phyloP scores from a whole-genome alignment of 176 grass and related monocot species.

The Oryza meyeriana region DNA sequence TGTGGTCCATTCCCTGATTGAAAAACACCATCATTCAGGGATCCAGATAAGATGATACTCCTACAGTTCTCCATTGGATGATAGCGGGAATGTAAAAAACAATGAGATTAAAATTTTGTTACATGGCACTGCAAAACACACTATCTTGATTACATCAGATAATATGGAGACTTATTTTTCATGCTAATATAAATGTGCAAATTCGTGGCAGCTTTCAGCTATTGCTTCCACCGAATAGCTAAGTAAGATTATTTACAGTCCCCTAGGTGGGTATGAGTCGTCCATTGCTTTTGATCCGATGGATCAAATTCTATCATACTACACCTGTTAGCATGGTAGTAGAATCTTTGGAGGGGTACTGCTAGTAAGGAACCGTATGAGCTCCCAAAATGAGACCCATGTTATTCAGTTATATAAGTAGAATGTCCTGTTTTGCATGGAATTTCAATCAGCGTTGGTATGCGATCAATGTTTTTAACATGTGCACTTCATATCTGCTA shows the following conservation, averaged over 20 bases:
- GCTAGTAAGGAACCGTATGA: not conserved
- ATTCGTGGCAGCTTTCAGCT: not conserved
- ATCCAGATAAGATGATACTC: not conserved
- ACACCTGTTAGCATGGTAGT: not conserved
- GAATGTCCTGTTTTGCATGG: not conserved
- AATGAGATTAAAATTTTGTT: not conserved
- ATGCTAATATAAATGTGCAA: constrained; percentile 10
- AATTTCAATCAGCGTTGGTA: not conserved
- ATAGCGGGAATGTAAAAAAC: not conserved
- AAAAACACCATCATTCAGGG: constrained; percentile 8
- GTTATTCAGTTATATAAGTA: constrained; percentile 2
- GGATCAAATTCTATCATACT: not conserved
- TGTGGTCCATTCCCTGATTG: constrained; percentile 3
- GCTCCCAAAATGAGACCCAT: not conserved
- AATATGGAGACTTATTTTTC: not conserved
- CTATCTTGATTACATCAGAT: not conserved
- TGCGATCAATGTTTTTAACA: not conserved
- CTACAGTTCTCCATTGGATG: not conserved
- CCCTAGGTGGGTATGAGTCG: not conserved
- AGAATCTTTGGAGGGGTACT: not conserved
- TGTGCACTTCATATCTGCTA: not conserved
- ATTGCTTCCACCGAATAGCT: not conserved
- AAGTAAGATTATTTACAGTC: not conserved
- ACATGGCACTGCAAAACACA: not conserved
- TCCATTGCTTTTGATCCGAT: not conserved